Conservation (phyloP, 805 yeast genomes). For the Barnettozyma populi region DNA sequence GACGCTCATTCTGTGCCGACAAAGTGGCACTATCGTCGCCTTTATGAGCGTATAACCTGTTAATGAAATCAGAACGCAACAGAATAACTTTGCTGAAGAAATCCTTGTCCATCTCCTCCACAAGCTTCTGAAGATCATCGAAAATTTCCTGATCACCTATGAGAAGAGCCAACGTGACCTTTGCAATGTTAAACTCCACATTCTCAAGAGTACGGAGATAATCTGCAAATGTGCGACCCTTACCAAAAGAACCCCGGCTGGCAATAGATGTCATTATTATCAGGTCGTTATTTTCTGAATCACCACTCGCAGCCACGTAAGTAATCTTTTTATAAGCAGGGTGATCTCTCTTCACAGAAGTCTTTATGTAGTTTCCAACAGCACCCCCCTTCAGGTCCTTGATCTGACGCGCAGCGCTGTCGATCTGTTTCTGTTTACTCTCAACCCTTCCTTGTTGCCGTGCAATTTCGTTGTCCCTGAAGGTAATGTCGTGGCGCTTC, state of each 20-base stretch:
- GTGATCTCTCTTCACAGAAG: no score
- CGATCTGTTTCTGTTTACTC: no score
- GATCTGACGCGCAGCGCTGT: no score
- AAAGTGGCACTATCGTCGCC: constrained; percentile 17
- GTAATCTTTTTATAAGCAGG: background rate
- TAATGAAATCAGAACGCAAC: constrained; percentile 20
- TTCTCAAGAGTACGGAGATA: constrained; percentile 28
- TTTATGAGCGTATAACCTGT: constrained; percentile 11
- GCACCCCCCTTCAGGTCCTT: no score
- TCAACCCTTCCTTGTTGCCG: no score
- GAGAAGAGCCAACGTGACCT: constrained; percentile 20
- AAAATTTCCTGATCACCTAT: constrained; percentile 9
- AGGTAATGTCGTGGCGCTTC: no score
- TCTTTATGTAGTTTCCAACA: no score
- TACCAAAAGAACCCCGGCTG: constrained; percentile 32
- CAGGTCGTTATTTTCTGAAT: constrained; percentile 9
- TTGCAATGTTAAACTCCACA: constrained; percentile 24
- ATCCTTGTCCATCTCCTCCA: constrained; percentile 6
- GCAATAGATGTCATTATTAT: constrained; percentile 23
- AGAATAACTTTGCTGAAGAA: constrained; percentile 15
- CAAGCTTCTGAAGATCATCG: background rate
- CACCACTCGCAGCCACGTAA: background rate
- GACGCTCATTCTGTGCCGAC: constrained; percentile 22
- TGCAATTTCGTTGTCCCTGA: no score
- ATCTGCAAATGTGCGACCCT: constrained; percentile 28